Conservation (phyloP, 148 eudicot species). For the Silene latifolia region DNA sequence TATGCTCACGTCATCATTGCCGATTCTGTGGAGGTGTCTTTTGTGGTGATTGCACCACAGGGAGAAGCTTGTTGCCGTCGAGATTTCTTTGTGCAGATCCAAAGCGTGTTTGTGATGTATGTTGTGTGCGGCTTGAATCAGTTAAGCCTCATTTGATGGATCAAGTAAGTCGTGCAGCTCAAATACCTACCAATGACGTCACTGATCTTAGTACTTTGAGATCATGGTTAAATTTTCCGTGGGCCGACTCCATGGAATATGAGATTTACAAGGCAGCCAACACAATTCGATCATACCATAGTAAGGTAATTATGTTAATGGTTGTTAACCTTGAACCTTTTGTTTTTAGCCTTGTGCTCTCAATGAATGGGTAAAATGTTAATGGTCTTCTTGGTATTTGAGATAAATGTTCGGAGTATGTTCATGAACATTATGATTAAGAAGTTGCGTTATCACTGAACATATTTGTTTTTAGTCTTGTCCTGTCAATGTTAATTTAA, state of each 20-base stretch:
- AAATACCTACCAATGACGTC: conserved; percentile 59
- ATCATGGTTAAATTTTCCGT: conserved; percentile 70
- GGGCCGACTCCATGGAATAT: conserved; percentile 64
- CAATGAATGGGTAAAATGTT: too few relatives aligned
- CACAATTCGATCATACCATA: conserved; percentile 40
- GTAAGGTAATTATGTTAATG: conserved; percentile 32
- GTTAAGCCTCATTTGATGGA: conserved; percentile 59
- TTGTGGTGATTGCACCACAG: conserved; percentile 56
- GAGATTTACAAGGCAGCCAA: conserved; percentile 75
- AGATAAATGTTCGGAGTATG: too few relatives aligned
- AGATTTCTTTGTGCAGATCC: conserved; percentile 44
- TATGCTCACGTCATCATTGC: conserved; percentile 71
- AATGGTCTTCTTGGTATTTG: too few relatives aligned
- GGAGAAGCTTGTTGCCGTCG: conserved; percentile 60
- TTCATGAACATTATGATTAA: too few relatives aligned
- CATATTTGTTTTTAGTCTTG: too few relatives aligned
- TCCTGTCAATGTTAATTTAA: too few relatives aligned
- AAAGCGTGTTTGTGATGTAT: conserved; percentile 70
- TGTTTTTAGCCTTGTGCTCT: too few relatives aligned
- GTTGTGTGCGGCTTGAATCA: conserved; percentile 62
- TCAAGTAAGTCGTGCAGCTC: conserved; percentile 61
- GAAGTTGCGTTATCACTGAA: too few relatives aligned
- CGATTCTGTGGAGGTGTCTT: conserved; percentile 74
- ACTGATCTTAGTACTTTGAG: conserved; percentile 61
- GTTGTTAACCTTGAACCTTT: too few relatives aligned